Evolutionary conservation across 768 basidiomycete species (phyloP).

Genomic region (Piloderma croceum): DNA sequence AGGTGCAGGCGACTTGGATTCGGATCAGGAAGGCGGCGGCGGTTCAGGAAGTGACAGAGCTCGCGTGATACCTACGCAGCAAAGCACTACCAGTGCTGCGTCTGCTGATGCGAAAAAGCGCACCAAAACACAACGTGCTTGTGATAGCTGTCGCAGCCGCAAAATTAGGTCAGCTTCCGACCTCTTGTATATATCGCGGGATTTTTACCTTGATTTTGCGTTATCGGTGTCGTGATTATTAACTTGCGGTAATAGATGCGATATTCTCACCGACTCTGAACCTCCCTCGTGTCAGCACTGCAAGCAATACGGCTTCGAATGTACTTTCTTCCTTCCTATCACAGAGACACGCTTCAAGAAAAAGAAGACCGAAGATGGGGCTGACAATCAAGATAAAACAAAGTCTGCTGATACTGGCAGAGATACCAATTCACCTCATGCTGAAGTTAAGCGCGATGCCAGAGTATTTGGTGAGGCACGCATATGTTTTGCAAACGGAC

Average conservation of each 20-base stretch:
- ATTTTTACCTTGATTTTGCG: slow-evolving; percentile 6
- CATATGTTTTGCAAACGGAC: slow-evolving; percentile 26
- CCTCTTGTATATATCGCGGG: neutral
- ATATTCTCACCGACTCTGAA: slow-evolving; percentile 73
- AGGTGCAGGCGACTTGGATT: slow-evolving; percentile 34
- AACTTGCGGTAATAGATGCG: slow-evolving; percentile 60
- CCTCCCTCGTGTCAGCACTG: slow-evolving; percentile 90
- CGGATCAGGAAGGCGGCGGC: slow-evolving; percentile 56
- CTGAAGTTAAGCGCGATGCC: slow-evolving; percentile 40
- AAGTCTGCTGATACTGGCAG: too few species aligned
- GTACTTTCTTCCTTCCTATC: slow-evolving; percentile 97
- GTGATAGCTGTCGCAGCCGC: slow-evolving; percentile 84
- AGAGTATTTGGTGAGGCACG: slow-evolving; percentile 53
- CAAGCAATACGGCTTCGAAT: slow-evolving; percentile 89
- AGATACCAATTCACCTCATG: slow-evolving; percentile 26
- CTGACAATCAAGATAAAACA: slow-evolving; percentile 26
- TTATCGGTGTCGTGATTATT: neutral
- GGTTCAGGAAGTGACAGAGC: slow-evolving; percentile 43
- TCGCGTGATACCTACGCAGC: slow-evolving; percentile 29
- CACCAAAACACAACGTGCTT: slow-evolving; percentile 88
- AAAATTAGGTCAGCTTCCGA: slow-evolving; percentile 63
- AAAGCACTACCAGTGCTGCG: slow-evolving; percentile 21
- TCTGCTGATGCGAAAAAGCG: slow-evolving; percentile 72
- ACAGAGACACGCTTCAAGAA: slow-evolving; percentile 99
- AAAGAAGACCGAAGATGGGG: slow-evolving; percentile 77